Base-by-base conservation (phyloP, 805 yeast species). In the Suhomyces kilbournensis region DNA sequence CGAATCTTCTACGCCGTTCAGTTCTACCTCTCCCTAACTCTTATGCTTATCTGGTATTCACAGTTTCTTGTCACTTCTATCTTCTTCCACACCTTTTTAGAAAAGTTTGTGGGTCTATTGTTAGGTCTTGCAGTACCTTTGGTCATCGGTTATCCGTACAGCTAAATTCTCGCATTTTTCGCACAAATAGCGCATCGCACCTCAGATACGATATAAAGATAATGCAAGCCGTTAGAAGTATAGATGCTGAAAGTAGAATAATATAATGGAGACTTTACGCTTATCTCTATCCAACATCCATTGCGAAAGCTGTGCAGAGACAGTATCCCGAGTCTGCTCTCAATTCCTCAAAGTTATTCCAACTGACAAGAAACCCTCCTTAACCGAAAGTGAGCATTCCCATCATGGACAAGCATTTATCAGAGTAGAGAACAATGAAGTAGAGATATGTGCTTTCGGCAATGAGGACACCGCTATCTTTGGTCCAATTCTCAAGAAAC, bases 251-350 rank as follows among this genome's bases (percentile, higher is more conserved):
- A 26, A 39, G 48, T 22, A 10, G 19, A 7, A 34, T n/a, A 15
- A 3, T 5, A 35, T 14, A 23, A 67, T 68, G 68, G 64, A 66
- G 42, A 61, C 56, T 47, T 54, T 66, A 44, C 53, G 49, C 20
- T 34, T 64, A 20, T 52, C 51, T 19, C 56, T 82, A 38, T 70
- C 68, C 3, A 83, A 84, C 55, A 71, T 83, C 38, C 88, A 83
- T 60, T 84, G 88, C 60, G 69, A 67, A 2, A 78, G 77, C 38
- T 84, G 88, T 59, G 79, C 75, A 53, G 56, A 56, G 3, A 63
- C 74, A 10, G 69, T 83, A 19, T 56, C 58, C 15, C 50, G 56
- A 6, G 53, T 66, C 1, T 52, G 80, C 12, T 46, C 65, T 3
- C 51, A 60, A 12, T 48, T 60, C 25, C 64, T 65, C 49, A 44